Conservation (phyloP, 768 basidiomycete species). For the Macrolepiota fuliginosa region DNA sequence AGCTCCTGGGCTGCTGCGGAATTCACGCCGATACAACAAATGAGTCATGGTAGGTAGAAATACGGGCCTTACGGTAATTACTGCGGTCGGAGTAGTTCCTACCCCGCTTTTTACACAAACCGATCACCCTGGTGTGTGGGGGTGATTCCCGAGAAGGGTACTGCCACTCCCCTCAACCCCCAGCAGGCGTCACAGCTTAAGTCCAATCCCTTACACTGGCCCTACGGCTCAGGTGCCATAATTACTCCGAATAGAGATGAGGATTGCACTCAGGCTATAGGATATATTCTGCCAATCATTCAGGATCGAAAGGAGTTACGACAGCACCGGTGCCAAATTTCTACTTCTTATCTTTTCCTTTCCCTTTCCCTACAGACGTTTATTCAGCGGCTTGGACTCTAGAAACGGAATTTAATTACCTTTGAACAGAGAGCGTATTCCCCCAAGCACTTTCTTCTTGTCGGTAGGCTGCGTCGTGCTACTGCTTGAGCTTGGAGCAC, state of each 20-base stretch:
- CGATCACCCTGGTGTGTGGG: neutral
- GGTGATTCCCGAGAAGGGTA: neutral
- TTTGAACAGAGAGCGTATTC: slow-evolving; percentile 23
- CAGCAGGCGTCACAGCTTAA: too few relatives aligned
- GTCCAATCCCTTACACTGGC: too few relatives aligned
- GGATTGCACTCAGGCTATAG: neutral
- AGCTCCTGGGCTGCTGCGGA: neutral
- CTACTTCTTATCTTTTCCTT: slow-evolving; percentile 6
- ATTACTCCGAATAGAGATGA: too few relatives aligned
- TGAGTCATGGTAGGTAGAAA: too few relatives aligned
- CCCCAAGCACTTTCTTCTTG: neutral
- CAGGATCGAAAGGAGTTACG: neutral
- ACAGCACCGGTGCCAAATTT: neutral
- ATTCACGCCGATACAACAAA: neutral
- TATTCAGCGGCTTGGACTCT: neutral
- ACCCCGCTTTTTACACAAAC: neutral
- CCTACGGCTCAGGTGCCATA: too few relatives aligned
- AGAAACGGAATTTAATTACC: slow-evolving; percentile 6
- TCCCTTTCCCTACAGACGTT: slow-evolving; percentile 11
- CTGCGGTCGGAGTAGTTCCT: neutral
- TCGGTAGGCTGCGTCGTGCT: neutral
- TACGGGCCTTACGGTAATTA: neutral
- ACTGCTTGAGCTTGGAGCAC: neutral
- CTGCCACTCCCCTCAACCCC: neutral
- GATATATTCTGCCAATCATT: neutral